Evolutionary conservation across 2,329 filamentous ascomycete species (phyloP).

Genomic region (Metarhizium album): DNA sequence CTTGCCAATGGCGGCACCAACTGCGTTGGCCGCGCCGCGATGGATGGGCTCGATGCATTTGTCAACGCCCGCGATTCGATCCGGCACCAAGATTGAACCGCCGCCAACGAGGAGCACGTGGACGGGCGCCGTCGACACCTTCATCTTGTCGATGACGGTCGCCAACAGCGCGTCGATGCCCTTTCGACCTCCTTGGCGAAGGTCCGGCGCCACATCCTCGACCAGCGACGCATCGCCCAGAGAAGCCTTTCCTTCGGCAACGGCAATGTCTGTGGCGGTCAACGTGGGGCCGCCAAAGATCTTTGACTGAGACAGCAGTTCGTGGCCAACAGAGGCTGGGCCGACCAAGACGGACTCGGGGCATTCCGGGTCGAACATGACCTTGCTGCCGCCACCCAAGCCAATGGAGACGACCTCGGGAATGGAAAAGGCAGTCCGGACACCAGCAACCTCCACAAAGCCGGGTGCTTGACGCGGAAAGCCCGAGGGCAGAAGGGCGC

Average conservation of each 20-base stretch:
- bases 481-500: constrained; percentile 44
- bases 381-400: constrained; percentile 40
- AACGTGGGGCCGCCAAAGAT: constrained; percentile 42
- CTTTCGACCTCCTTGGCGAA: constrained; percentile 14
- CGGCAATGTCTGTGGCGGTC: constrained; percentile 43
- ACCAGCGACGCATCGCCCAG: constrained; percentile 22
- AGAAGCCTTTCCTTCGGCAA: constrained; percentile 21
- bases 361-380: constrained; percentile 16
- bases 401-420: constrained; percentile 45
- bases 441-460: constrained; percentile 46
- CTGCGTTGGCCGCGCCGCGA: constrained; percentile 47
- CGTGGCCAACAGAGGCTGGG: constrained; percentile 44
- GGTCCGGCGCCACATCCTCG: constrained; percentile 11
- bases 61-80: constrained; percentile 36
- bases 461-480: constrained; percentile 49
- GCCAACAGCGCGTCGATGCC: constrained; percentile 38
- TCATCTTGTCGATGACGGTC: constrained; percentile 42
- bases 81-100: constrained; percentile 40
- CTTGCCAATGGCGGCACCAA: constrained; percentile 48
- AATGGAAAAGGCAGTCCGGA: constrained; percentile 48
- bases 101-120: constrained; percentile 47
- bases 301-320: constrained; percentile 34
- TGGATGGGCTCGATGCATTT: constrained; percentile 40
- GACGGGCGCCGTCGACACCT: constrained; percentile 40
- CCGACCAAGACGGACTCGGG: constrained; percentile 33